Evolutionary conservation across 345 rosid genomes (phyloP).

Genomic region (Gynandropsis gynandra): DNA sequence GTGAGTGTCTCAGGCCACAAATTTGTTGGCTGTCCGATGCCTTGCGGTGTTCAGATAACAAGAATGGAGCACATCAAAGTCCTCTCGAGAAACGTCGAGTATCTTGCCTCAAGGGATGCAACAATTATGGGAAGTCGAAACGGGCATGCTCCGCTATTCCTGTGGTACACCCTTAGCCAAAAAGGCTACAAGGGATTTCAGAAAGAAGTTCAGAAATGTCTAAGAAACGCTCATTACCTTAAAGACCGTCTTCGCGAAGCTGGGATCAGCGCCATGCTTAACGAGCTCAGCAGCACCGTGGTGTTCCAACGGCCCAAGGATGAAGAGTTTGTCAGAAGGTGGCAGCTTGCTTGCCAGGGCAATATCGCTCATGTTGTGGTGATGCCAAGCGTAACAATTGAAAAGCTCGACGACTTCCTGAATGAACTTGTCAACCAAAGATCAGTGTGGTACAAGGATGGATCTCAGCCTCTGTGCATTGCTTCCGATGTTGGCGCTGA

Average conservation of each 20-base stretch:
- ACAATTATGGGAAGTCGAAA: constrained; percentile 98
- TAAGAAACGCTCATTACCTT: constrained; percentile 84
- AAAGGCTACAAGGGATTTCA: constrained; percentile 93
- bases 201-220: constrained; percentile 93
- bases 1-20: constrained; percentile 94
- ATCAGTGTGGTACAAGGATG: constrained; percentile 52
- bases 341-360: constrained; percentile 96
- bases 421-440: constrained; percentile 51
- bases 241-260: constrained; percentile 53
- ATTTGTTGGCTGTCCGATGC: constrained; percentile 97
- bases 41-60: constrained; percentile 92
- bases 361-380: constrained; percentile 86
- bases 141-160: constrained; percentile 96
- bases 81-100: constrained; percentile 81
- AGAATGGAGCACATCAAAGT: constrained; percentile 76
- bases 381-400: constrained; percentile 77
- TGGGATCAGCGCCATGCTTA: constrained; percentile 88
- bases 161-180: constrained; percentile 87
- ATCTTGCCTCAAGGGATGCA: constrained; percentile 95
- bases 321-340: constrained; percentile 80
- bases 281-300: constrained; percentile 90
- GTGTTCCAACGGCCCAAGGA: constrained; percentile 89
- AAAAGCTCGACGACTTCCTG: constrained; percentile 74
- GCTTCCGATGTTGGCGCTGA: constrained; percentile 54
- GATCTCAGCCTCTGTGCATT: constrained; percentile 49